Conservation (phyloP, 768 basidiomycete species). For the Kwoniella europaea region DNA sequence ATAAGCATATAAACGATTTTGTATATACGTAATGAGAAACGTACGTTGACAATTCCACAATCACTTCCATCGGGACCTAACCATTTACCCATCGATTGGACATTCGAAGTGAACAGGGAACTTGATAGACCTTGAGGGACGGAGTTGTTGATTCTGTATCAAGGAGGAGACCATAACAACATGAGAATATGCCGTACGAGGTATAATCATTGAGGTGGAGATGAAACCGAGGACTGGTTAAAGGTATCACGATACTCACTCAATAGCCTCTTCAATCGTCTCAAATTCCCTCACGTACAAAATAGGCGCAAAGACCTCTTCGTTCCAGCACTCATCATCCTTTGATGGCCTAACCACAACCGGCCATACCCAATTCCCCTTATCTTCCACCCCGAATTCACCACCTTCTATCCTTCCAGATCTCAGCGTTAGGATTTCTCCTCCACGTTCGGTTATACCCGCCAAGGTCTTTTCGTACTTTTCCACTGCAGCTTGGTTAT, state of each 20-base stretch:
- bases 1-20: not conserved
- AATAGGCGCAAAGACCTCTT: constrained; percentile 77
- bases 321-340: constrained; percentile 49
- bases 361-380: constrained; percentile 87
- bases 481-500: constrained; percentile 71
- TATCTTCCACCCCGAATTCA: constrained; percentile 61
- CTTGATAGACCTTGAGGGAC: constrained; percentile 53
- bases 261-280: constrained; percentile 62
- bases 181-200: no score
- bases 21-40: constrained; percentile 43
- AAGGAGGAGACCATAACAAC: not conserved
- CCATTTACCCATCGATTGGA: constrained; percentile 86
- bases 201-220: no score
- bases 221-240: not conserved
- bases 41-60: constrained; percentile 87
- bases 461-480: constrained; percentile 69
- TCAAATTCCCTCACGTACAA: constrained; percentile 85
- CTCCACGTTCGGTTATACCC: constrained; percentile 68
- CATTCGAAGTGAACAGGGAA: constrained; percentile 80
- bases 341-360: constrained; percentile 41
- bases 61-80: constrained; percentile 88
- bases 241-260: constrained; percentile 55
- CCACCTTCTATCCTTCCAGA: constrained; percentile 67
- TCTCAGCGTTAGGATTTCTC: constrained; percentile 67
- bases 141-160: constrained; percentile 44